Evolutionary conservation across 1,284 basidiomycete genomes (phyloP).

Genomic region (Golubevia sp.): DNA sequence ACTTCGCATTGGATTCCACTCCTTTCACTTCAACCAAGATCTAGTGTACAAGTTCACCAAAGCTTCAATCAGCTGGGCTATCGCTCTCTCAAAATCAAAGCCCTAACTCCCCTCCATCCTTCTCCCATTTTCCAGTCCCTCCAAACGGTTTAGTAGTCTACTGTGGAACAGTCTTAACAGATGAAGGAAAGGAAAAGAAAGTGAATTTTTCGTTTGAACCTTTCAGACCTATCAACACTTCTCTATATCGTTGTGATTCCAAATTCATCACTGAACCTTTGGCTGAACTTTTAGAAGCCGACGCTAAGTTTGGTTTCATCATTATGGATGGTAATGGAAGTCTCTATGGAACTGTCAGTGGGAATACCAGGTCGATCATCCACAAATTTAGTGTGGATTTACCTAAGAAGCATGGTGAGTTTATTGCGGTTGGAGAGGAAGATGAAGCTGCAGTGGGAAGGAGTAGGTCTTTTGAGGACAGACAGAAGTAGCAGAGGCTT

Average conservation of each 20-base stretch:
- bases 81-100: too few relatives aligned
- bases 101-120: neutral
- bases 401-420: slow-evolving; percentile 91
- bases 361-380: slow-evolving; percentile 94
- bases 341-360: slow-evolving; percentile 91
- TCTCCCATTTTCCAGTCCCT: slow-evolving; percentile 68
- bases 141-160: slow-evolving; percentile 95
- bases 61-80: too few relatives aligned
- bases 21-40: too few relatives aligned
- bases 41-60: too few relatives aligned
- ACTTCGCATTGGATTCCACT: too few relatives aligned
- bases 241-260: slow-evolving; percentile 96
- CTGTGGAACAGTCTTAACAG: slow-evolving; percentile 89
- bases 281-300: slow-evolving; percentile 93
- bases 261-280: slow-evolving; percentile 99
- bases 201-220: slow-evolving; percentile 87
- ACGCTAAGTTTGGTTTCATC: slow-evolving; percentile 98
- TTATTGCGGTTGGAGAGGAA: neutral
- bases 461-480: too few relatives aligned
- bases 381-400: slow-evolving; percentile 99
- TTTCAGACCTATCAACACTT: slow-evolving; percentile 88
- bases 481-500: too few relatives aligned
- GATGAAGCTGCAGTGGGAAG: too few relatives aligned
- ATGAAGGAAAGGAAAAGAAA: slow-evolving; percentile 96
- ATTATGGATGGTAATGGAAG: slow-evolving; percentile 99